A percentile compares a stretch with the other conserved stretches of the same genome.
Conservation (phyloP, 352 stramenopile genomes). For the Phytophthora multivora region DNA sequence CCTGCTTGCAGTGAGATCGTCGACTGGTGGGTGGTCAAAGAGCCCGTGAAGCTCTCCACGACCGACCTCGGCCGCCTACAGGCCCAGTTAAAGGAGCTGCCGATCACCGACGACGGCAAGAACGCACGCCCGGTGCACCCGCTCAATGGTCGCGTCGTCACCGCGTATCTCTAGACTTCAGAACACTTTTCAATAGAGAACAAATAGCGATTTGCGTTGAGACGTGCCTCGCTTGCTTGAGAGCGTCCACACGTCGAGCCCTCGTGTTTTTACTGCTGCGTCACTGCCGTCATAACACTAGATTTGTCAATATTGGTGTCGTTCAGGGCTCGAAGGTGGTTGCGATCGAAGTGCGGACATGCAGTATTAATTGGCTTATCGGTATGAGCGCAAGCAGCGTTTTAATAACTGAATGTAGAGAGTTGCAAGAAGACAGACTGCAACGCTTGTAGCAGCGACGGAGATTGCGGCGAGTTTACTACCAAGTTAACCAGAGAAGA, state of each 20-base stretch:
- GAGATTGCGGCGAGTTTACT: constrained; percentile 8
- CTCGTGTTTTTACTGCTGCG: constrained; percentile 1
- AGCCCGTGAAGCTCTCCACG: constrained; percentile 28
- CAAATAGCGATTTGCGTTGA: constrained; percentile 15
- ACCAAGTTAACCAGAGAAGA: not conserved
- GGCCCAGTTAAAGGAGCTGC: constrained; percentile 27
- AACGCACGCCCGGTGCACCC: constrained; percentile 33
- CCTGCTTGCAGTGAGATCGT: constrained; percentile 40
- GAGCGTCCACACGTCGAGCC: constrained; percentile 7
- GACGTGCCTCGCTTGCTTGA: constrained; percentile 11
- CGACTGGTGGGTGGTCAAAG: constrained; percentile 39
- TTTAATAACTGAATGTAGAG: not conserved
- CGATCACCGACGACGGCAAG: constrained; percentile 32
- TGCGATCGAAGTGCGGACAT: not conserved
- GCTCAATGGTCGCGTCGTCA: constrained; percentile 33
- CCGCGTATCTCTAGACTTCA: constrained; percentile 21
- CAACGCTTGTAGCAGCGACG: constrained; percentile 2
- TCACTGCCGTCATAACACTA: not conserved
- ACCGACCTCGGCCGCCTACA: constrained; percentile 32
- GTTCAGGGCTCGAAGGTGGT: not conserved
- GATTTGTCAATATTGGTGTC: not conserved
- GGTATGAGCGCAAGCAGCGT: not conserved
- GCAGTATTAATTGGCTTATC: not conserved
- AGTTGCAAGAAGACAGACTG: not conserved
- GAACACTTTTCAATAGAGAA: constrained; percentile 1